These are phyloP conservation scores for Brassica incana DNA, from an alignment of 345 rosid genomes.

Conservation along the genomic window DNA sequence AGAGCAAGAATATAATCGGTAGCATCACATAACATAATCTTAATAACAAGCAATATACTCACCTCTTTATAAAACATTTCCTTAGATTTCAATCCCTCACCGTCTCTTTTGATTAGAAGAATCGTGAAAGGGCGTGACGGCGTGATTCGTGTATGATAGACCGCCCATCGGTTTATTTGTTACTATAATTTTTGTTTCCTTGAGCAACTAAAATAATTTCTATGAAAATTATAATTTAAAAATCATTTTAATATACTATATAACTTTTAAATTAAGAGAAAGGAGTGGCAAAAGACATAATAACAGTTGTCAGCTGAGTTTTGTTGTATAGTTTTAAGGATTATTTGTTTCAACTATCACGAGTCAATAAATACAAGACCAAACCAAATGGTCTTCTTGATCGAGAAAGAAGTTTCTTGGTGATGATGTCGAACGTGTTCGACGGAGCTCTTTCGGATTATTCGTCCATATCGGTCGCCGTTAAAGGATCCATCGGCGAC, in stretches of 20 bases:
- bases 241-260: not conserved
- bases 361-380: not conserved
- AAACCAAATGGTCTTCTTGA: not conserved
- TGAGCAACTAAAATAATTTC: not conserved
- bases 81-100: not conserved
- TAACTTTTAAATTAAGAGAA: not conserved
- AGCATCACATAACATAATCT: not conserved
- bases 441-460: slow-evolving; percentile 32
- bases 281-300: not conserved
- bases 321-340: not conserved
- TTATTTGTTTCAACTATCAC: not conserved
- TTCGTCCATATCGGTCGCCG: slow-evolving; percentile 55
- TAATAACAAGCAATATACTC: not conserved
- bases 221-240: not conserved
- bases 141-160: not conserved
- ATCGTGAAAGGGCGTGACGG: not conserved
- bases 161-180: not conserved
- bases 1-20: not conserved
- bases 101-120: slow-evolving; percentile 1
- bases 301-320: not conserved
- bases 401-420: slow-evolving; percentile 9
- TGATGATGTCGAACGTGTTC: slow-evolving; percentile 34
- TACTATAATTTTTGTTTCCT: not conserved
- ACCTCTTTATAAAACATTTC: not conserved
- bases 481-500: slow-evolving; percentile 54